Evolutionary conservation across 768 basidiomycete species (phyloP), one percentile per base, ranked within the genome.

Genomic region (Trametopsis cervina): DNA sequence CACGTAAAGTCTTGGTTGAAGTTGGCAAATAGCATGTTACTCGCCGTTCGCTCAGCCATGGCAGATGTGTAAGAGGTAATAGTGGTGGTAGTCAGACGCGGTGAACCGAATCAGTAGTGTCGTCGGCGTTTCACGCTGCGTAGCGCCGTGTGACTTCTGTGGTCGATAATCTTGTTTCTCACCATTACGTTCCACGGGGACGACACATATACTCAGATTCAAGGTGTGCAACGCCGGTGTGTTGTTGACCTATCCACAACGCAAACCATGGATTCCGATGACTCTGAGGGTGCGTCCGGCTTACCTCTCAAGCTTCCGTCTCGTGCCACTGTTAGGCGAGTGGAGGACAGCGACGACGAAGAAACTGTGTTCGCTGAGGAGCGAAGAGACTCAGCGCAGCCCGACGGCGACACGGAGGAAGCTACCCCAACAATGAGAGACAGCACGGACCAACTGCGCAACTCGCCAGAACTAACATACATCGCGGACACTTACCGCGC

Each of bases 1-100:
- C 65, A 93, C 82, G 91, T 92, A 66, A 91, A 94, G 64, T 98
- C 94, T 61, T 98, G 95, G 67, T 98, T 98, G 75, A 97, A 97
- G 70, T 93, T 95, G 41, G 89, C 89, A 56, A 89, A 91, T 37
- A 91, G 70, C 83, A 80, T 78, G 61, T 70, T 76, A 29, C 70
- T 65, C 38, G 72, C 71, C 42, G 65, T 61, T 42, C 60, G 59
- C 46, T 71, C 69, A 2, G 66, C 60, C 69, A 70, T 71, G 35
- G 44, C 42, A 43, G 29, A 33, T 17, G 17, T 3, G 9, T 2
- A 39, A 10, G 33, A 17, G 18, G 44, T n/a, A 33, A 26, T 47
- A 12, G 38, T 26, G 42, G 41, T 44, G 33, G 42, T 44, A 9
- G 49, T 23, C 22, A 50, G 35, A n/a, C 13, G 44, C n/a, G 27